Conservation (phyloP, 148 eudicot species). For the Fagopyrum homotropicum region DNA sequence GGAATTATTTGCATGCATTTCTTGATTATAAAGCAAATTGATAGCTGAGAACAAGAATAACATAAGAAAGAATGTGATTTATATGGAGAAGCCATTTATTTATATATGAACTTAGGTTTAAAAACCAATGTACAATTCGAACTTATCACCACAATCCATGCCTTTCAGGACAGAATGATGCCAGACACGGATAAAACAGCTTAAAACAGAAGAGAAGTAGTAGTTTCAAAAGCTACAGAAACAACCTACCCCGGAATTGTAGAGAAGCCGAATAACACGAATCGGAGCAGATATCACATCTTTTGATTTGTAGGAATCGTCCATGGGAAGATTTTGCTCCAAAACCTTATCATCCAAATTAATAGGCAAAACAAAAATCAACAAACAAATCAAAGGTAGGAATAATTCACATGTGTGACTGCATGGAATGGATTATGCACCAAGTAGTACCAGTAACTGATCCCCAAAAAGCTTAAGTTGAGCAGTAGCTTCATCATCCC, state of each 20-base stretch:
- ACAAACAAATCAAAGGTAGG: not conserved
- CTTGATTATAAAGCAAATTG: not conserved
- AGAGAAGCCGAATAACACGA: constrained; percentile 84
- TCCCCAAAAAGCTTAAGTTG: constrained; percentile 84
- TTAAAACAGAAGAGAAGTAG: not conserved
- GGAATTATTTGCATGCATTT: not conserved
- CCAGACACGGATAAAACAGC: not conserved
- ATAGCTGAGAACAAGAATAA: not conserved
- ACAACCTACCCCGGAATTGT: constrained; percentile 83
- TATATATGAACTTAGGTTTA: not conserved
- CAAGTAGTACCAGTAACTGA: constrained; percentile 52
- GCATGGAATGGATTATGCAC: not conserved
- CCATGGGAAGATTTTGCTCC: constrained; percentile 97
- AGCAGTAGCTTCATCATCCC: constrained; percentile 81
- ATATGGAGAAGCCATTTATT: not conserved
- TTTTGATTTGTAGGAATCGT: constrained; percentile 66
- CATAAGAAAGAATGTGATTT: not conserved
- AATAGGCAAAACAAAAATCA: constrained; percentile 1
- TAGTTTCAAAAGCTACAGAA: not conserved
- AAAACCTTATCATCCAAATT: constrained; percentile 37
- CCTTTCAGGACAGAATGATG: too few species aligned
- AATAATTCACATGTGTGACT: not conserved
- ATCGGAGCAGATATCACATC: constrained; percentile 81
- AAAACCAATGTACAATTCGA: not conserved
- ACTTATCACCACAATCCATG: too few species aligned